These are phyloP conservation scores for Silene noctiflora DNA, from an alignment of 179 eudicot species.

Conservation along the genomic window DNA sequence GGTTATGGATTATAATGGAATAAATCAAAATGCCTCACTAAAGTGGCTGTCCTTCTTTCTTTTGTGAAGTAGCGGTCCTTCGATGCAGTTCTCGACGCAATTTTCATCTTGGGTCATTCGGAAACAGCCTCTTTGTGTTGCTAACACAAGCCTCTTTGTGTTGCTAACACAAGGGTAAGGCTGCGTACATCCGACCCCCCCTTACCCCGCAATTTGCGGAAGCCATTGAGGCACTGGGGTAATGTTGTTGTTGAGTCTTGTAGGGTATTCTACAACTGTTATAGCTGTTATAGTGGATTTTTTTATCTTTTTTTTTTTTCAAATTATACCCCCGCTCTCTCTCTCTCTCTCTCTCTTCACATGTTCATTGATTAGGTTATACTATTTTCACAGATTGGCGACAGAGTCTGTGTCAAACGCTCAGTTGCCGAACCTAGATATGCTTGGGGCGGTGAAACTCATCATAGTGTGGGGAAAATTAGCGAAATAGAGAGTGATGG, in stretches of 20 bases:
- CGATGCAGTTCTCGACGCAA: no score
- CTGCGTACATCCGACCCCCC: neutral
- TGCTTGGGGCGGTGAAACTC: slow-evolving; percentile 99
- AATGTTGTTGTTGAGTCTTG: neutral
- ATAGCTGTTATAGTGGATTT: no score
- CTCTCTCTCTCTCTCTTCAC: neutral
- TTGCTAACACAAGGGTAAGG: no score
- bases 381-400: slow-evolving; percentile 60
- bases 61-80: no score
- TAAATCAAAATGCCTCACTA: no score
- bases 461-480: slow-evolving; percentile 94
- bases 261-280: neutral
- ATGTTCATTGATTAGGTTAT: slow-evolving; percentile 19
- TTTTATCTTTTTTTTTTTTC: neutral
- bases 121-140: no score
- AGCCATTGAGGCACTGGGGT: neutral
- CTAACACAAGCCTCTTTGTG: no score
- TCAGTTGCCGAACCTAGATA: slow-evolving; percentile 95
- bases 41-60: no score
- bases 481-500: slow-evolving; percentile 95
- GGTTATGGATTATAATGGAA: no score
- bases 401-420: slow-evolving; percentile 91
- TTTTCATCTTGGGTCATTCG: no score
- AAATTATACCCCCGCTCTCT: neutral
- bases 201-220: neutral